These are phyloP conservation scores for Auriscalpium orientale DNA, from an alignment of 768 basidiomycete species.

Conservation along the genomic window DNA sequence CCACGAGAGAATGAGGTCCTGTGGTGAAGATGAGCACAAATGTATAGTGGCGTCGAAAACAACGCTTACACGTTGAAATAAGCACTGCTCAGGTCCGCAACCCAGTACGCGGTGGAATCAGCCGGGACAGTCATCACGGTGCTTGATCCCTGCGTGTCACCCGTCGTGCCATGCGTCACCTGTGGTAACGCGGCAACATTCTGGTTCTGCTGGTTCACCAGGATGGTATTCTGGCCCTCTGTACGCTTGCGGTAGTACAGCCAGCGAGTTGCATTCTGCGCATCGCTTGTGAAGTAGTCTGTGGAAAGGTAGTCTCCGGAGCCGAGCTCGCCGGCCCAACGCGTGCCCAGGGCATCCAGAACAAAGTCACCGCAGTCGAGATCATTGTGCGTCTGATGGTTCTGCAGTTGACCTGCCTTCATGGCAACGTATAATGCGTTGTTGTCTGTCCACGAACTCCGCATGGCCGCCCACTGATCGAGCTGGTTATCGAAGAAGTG, in stretches of 20 bases:
- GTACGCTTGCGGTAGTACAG: slow-evolving; percentile 94
- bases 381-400: slow-evolving; percentile 93
- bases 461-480: slow-evolving; percentile 87
- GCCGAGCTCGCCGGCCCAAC: slow-evolving; percentile 94
- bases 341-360: slow-evolving; percentile 84
- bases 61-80: slow-evolving; percentile 61
- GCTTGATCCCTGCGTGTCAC: slow-evolving; percentile 68
- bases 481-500: slow-evolving; percentile 62
- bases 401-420: slow-evolving; percentile 75
- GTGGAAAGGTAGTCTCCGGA: slow-evolving; percentile 74
- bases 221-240: slow-evolving; percentile 93
- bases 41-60: not conserved
- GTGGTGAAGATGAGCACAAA: slow-evolving; percentile 12
- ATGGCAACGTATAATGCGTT: slow-evolving; percentile 80
- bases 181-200: slow-evolving; percentile 61
- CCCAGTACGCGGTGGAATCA: slow-evolving; percentile 75
- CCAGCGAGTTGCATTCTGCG: slow-evolving; percentile 71
- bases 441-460: slow-evolving; percentile 87
- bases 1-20: slow-evolving; percentile 78
- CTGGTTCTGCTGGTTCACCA: slow-evolving; percentile 75
- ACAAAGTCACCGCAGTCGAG: slow-evolving; percentile 95
- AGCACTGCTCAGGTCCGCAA: slow-evolving; percentile 68
- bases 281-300: slow-evolving; percentile 72
- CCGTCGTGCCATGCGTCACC: slow-evolving; percentile 44
- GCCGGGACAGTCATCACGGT: slow-evolving; percentile 59